phyloP scores from a whole-genome alignment of 1,139 yeast genomes.

The Casaregolazyma suthepensis region DNA sequence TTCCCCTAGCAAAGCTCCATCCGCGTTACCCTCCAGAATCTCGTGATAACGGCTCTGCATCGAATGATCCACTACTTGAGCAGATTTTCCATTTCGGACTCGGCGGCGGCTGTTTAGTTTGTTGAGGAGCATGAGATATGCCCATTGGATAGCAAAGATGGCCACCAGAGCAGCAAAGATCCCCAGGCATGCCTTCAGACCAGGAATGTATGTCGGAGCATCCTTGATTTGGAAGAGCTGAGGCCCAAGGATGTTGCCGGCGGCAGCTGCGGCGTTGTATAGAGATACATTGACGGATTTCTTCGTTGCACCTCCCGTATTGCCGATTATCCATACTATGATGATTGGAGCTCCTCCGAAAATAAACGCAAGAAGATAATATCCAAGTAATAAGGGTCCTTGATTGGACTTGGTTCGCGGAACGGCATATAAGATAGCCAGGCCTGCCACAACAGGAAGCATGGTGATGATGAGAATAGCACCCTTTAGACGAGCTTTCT shows the following conservation, averaged over 20 bases:
- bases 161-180: constrained; percentile 42
- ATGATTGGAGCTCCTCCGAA: constrained; percentile 12
- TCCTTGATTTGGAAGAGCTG: constrained; percentile 40
- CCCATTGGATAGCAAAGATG: constrained; percentile 29
- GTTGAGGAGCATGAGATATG: constrained; percentile 37
- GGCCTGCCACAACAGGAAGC: constrained; percentile 11
- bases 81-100: constrained; percentile 1
- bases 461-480: constrained; percentile 8
- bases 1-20: constrained; percentile 28
- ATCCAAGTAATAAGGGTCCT: constrained; percentile 12
- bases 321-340: constrained; percentile 24
- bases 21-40: constrained; percentile 29
- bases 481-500: constrained; percentile 9
- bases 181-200: constrained; percentile 52
- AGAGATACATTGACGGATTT: constrained; percentile 37
- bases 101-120: constrained; percentile 4
- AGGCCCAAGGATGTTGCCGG: constrained; percentile 43
- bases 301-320: constrained; percentile 61
- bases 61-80: neutral
- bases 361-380: constrained; percentile 10
- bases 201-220: constrained; percentile 41
- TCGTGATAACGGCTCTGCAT: constrained; percentile 21
- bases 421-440: constrained; percentile 10
- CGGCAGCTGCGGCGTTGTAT: constrained; percentile 37
- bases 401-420: constrained; percentile 7